phyloP scores from a whole-genome alignment of 75 land plant species.

The Cupressus sempervirens region DNA sequence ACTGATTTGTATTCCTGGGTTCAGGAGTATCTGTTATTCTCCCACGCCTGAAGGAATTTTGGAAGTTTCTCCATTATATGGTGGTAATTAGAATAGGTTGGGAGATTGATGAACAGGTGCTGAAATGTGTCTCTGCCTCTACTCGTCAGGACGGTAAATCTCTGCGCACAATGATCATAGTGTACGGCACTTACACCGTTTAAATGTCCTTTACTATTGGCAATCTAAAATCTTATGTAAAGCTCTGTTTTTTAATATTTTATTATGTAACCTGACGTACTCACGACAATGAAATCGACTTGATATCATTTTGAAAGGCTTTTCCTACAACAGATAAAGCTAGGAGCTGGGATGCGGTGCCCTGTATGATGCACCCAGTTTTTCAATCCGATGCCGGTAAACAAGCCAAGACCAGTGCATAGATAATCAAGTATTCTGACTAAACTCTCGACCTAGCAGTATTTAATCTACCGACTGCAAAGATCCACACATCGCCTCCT shows the following conservation, averaged over 20 bases:
- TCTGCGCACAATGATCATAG: not conserved
- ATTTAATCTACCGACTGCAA: too few species aligned
- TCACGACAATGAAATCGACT: too few species aligned
- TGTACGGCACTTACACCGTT: not conserved
- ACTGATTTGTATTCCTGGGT: not conserved
- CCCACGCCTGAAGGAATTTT: not conserved
- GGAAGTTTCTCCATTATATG: not conserved
- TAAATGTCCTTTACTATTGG: not conserved
- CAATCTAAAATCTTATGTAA: not conserved
- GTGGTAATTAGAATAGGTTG: not conserved
- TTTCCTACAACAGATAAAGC: not conserved
- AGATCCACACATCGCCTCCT: too few species aligned
- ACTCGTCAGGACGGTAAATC: not conserved
- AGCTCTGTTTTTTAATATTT: not conserved
- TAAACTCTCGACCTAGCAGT: too few species aligned
- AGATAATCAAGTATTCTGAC: too few species aligned
- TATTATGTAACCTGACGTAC: too few species aligned
- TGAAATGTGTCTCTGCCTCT: not conserved
- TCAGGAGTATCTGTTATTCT: not conserved
- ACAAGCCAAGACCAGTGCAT: too few species aligned
- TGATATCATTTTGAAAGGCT: too few species aligned
- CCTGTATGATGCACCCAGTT: not conserved
- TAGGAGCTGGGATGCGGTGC: not conserved
- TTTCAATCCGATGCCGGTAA: not conserved
- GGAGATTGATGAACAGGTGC: not conserved